phyloP scores from a whole-genome alignment of 257 asterid genomes.

The Capsicum rhomboideum region DNA sequence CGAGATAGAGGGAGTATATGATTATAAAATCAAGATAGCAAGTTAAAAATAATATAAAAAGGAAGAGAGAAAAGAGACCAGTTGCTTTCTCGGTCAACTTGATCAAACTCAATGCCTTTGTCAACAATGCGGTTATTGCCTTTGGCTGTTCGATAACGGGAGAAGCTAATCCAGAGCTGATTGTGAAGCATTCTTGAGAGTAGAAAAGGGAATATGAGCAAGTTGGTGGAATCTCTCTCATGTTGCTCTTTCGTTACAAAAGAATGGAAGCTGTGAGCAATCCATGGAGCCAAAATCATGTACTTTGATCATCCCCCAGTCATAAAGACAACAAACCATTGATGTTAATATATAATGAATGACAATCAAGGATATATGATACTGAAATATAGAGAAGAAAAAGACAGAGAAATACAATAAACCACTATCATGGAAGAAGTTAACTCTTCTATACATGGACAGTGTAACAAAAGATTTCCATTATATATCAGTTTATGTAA shows the following conservation, averaged over 20 bases:
- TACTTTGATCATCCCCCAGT: slow-evolving; percentile 28
- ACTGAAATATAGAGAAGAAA: not conserved
- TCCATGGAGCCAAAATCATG: slow-evolving; percentile 57
- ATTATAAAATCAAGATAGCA: not conserved
- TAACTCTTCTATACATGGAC: not conserved
- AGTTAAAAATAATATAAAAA: not conserved
- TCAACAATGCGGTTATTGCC: slow-evolving; percentile 57
- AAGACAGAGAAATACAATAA: not conserved
- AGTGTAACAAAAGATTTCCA: too few relatives aligned
- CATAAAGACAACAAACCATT: not conserved
- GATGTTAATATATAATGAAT: not conserved
- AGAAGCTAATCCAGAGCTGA: slow-evolving; percentile 60
- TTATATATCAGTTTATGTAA: too few relatives aligned
- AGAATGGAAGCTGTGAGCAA: slow-evolving; percentile 30
- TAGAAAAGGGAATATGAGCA: slow-evolving; percentile 44
- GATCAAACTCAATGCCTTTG: slow-evolving; percentile 59
- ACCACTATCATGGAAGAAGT: not conserved
- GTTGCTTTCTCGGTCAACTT: slow-evolving; percentile 73
- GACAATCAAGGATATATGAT: not conserved
- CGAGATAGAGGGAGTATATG: too few relatives aligned
- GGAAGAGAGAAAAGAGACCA: slow-evolving; percentile 19
- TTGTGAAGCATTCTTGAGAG: slow-evolving; percentile 48
- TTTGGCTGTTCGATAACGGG: slow-evolving; percentile 64
- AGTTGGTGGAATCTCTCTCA: slow-evolving; percentile 28
- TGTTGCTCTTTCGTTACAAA: slow-evolving; percentile 14